Evolutionary conservation across 352 stramenopile genomes (phyloP).

Genomic region (Aphanomyces invadans): DNA sequence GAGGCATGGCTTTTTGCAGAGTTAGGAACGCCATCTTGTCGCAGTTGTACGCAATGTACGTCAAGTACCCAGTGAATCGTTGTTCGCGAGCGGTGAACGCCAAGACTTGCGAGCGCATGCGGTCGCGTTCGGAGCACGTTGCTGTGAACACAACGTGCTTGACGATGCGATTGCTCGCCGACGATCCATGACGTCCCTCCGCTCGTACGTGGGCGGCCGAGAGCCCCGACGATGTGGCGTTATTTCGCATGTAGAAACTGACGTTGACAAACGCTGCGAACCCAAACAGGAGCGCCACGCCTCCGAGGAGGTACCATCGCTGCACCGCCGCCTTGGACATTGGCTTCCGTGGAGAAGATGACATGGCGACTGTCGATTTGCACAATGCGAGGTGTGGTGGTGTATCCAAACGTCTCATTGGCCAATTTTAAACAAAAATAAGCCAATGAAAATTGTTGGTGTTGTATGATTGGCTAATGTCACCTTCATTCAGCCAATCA

Average conservation of each 20-base stretch:
- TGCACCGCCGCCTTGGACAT: conserved; percentile 3
- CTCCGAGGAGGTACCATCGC: conserved; percentile 18
- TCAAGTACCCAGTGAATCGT: conserved; percentile 49
- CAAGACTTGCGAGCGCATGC: conserved; percentile 62
- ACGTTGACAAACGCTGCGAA: conserved; percentile 20
- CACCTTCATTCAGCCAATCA: too few species aligned
- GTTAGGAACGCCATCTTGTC: background rate
- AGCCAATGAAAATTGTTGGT: background rate
- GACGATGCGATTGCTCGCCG: background rate
- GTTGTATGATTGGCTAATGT: background rate
- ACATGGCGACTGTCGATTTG: background rate
- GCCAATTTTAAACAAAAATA: background rate
- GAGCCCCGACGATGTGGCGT: background rate
- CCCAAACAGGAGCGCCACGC: conserved; percentile 4
- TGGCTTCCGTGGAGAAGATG: background rate
- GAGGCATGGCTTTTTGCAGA: background rate
- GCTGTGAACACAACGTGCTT: conserved; percentile 59
- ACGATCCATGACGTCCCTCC: background rate
- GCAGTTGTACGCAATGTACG: conserved; percentile 72
- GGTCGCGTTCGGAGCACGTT: conserved; percentile 48
- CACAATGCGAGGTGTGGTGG: background rate
- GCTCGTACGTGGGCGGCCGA: background rate
- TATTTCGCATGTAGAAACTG: conserved; percentile 18
- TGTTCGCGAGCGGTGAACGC: conserved; percentile 52
- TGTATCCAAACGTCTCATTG: background rate